Conservation (phyloP, 2,329 filamentous ascomycete species). For the Xylariaceae sp. region DNA sequence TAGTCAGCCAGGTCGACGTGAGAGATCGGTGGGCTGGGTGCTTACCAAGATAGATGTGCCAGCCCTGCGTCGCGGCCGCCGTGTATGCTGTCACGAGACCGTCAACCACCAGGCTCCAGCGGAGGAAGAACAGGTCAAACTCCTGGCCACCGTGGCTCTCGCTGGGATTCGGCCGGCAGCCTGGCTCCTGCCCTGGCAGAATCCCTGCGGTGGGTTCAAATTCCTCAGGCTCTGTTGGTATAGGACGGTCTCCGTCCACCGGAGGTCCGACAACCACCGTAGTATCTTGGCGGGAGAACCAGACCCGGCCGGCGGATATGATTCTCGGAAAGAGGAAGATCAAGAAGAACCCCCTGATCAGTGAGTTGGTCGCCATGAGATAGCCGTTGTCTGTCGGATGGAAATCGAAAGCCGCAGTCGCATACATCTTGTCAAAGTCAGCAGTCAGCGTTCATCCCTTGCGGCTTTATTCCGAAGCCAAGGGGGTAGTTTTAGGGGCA, state of each 20-base stretch:
- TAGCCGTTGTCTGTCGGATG: not conserved
- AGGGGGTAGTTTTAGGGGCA: no score
- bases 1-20: not conserved
- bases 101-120: not conserved
- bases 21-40: no score
- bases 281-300: not conserved
- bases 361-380: not conserved
- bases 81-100: not conserved
- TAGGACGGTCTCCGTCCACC: no score
- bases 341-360: not conserved
- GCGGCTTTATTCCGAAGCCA: no score
- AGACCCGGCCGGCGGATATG: not conserved
- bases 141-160: not conserved
- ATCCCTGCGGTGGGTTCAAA: not conserved
- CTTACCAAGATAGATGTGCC: not conserved
- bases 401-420: not conserved
- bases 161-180: not conserved
- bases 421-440: no score
- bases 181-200: not conserved
- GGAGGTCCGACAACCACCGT: not conserved
- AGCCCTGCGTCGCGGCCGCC: not conserved
- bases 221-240: no score
- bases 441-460: no score
- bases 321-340: not conserved
- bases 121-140: not conserved